Evolutionary conservation across 2,329 filamentous ascomycete species (phyloP).

Genomic region (Lasiodiplodia gonubiensis): DNA sequence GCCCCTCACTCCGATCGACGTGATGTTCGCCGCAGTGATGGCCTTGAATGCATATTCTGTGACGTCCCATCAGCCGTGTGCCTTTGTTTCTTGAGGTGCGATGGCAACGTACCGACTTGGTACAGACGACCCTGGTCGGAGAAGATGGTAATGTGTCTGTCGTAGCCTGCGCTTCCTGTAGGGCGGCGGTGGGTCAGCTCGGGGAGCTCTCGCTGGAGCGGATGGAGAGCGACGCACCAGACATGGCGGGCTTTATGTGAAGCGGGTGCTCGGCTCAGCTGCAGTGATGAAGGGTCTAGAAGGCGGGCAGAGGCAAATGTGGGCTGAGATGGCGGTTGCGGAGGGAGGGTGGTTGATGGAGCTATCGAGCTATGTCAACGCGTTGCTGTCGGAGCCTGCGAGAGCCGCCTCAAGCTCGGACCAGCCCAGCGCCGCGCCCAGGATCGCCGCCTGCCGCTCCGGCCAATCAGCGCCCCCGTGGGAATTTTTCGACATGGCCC

Average conservation of each 20-base stretch:
- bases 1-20: constrained; percentile 91
- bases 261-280: constrained; percentile 3
- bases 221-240: constrained; percentile 42
- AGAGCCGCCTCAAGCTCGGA: constrained; percentile 10
- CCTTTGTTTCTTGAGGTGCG: not conserved
- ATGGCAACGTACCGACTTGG: constrained; percentile 69
- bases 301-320: not conserved
- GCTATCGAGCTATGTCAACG: constrained; percentile 29
- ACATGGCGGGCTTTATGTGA: constrained; percentile 42
- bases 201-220: constrained; percentile 28
- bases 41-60: constrained; percentile 99
- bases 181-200: constrained; percentile 37
- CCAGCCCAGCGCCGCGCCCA: constrained; percentile 5
- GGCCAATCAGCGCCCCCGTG: constrained; percentile 23
- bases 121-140: constrained; percentile 97
- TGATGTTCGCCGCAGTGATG: constrained; percentile 98
- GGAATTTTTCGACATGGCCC: constrained; percentile 23
- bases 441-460: constrained; percentile 11
- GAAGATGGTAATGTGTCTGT: constrained; percentile 99
- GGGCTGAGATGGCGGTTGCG: constrained; percentile 17
- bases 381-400: constrained; percentile 29
- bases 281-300: not conserved
- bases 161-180: constrained; percentile 84
- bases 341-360: constrained; percentile 20
- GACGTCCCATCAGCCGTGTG: constrained; percentile 13